Base-by-base conservation (phyloP, 2,329 filamentous ascomycete species). In the Neurospora crassa region DNA sequence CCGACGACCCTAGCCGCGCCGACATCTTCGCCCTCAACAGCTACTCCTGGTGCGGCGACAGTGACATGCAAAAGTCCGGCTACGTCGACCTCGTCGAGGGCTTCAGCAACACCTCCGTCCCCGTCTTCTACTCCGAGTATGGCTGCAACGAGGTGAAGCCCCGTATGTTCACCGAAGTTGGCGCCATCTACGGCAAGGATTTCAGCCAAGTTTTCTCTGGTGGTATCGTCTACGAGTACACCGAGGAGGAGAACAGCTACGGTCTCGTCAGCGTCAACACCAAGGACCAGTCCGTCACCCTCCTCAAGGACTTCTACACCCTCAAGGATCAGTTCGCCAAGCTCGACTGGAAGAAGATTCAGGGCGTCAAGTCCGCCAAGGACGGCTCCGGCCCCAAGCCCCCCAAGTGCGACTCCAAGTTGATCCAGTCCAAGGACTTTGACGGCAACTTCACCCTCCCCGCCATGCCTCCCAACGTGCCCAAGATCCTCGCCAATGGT, bases 21-120 rank as follows among this genome's bases (percentile, higher is more conserved):
- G 92, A 95, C 77, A 84, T 94, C 77, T 94, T 94, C 77, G 92
- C 92, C 45, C 84, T 95, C 71, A 94, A 94, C 82, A 90, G 89
- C 81, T 91, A 90, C 80, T 89, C 88, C 80, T 91, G 89, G 82
- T 90, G 89, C 73, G 85, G 83, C 45, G 81, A 84, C 42, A 87
- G 87, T 69, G 86, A 82, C 71, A 90, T 86, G 79, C 78, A 82
- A 20, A 84, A 82, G 59, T 85, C 86, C 10, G 83, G 84, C 53
- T 91, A 90, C 78, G 80, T 88, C 76, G 78, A 80, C 12, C 81
- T 91, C 6, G 88, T 91, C 68, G 79, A 82, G 2, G 87, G 89
- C 79, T 93, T 95, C 83, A 81, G 84, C 76, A 84, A 84, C 74
- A 87, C 86, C 47, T 87, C 89, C 18, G 86, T 94, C 45, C 92